Evolutionary conservation across 73 alveolate genomes (phyloP).

Genomic region (Effrenium voratum): DNA sequence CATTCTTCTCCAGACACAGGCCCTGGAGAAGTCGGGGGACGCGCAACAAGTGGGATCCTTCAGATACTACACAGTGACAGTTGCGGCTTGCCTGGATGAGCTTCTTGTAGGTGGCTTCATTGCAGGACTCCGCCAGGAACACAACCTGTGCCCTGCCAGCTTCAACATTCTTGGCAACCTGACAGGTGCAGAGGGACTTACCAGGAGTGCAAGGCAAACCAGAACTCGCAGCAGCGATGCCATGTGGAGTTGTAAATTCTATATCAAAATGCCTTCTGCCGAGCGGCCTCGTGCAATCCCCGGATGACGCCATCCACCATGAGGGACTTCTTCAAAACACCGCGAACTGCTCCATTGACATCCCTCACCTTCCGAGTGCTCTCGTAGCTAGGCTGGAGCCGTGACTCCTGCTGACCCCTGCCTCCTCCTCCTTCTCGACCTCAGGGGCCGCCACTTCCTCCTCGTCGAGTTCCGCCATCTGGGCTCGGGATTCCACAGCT

Average conservation of each 20-base stretch:
- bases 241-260: too few relatives aligned
- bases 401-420: too few relatives aligned
- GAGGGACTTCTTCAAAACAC: conserved; percentile 83
- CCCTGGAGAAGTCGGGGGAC: conserved; percentile 3
- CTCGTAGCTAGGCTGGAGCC: too few relatives aligned
- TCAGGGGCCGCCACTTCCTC: conserved; percentile 18
- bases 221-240: too few relatives aligned
- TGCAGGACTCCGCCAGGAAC: conserved; percentile 94
- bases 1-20: conserved; percentile 20
- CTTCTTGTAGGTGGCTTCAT: conserved; percentile 93
- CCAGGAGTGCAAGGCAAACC: neutral
- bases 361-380: conserved; percentile 46
- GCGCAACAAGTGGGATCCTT: too few relatives aligned
- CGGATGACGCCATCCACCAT: conserved; percentile 92
- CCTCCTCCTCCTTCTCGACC: conserved; percentile 28
- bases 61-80: too few relatives aligned
- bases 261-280: too few relatives aligned
- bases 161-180: conserved; percentile 92
- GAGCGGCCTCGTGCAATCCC: conserved; percentile 34
- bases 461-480: too few relatives aligned
- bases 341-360: conserved; percentile 90
- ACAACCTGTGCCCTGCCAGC: conserved; percentile 93
- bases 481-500: too few relatives aligned
- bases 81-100: conserved; percentile 86
- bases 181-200: neutral